Evolutionary conservation across 768 basidiomycete species (phyloP).

Genomic region (Termitomyces sp.): DNA sequence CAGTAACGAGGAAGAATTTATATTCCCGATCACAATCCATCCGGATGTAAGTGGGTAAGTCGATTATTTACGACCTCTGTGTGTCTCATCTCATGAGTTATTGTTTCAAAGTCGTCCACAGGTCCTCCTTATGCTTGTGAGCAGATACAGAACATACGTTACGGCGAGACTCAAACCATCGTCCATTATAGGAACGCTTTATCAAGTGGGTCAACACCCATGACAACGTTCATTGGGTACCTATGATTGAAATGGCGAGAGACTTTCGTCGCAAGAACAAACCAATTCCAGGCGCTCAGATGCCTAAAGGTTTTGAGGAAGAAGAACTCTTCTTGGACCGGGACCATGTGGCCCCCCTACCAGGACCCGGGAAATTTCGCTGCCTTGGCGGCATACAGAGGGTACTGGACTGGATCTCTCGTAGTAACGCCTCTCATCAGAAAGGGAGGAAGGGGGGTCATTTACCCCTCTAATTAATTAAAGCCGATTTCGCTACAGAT

Average conservation of each 20-base stretch:
- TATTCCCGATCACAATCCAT: slow-evolving; percentile 77
- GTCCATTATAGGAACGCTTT: slow-evolving; percentile 50
- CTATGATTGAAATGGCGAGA: slow-evolving; percentile 62
- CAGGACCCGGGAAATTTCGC: no score
- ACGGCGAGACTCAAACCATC: background rate
- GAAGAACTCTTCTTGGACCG: background rate
- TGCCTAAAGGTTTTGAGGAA: slow-evolving; percentile 32
- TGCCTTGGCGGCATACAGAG: no score
- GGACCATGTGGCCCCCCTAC: no score
- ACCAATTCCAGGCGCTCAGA: slow-evolving; percentile 43
- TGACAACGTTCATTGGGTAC: slow-evolving; percentile 65
- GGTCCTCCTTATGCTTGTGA: slow-evolving; percentile 67
- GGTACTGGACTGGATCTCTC: no score
- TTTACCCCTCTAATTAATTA: no score
- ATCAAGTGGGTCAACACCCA: slow-evolving; percentile 73
- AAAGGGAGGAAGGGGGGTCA: no score
- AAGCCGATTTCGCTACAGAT: no score
- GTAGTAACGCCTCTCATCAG: no score
- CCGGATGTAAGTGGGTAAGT: slow-evolving; percentile 66
- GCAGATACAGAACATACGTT: background rate
- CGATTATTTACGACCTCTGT: slow-evolving; percentile 14
- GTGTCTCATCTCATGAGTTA: background rate
- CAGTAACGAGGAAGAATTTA: slow-evolving; percentile 59
- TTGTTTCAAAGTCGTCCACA: slow-evolving; percentile 50
- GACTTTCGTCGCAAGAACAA: slow-evolving; percentile 53